Conservation (phyloP, 192 early-diverging fungal genomes). For the Coemansia sp. region DNA sequence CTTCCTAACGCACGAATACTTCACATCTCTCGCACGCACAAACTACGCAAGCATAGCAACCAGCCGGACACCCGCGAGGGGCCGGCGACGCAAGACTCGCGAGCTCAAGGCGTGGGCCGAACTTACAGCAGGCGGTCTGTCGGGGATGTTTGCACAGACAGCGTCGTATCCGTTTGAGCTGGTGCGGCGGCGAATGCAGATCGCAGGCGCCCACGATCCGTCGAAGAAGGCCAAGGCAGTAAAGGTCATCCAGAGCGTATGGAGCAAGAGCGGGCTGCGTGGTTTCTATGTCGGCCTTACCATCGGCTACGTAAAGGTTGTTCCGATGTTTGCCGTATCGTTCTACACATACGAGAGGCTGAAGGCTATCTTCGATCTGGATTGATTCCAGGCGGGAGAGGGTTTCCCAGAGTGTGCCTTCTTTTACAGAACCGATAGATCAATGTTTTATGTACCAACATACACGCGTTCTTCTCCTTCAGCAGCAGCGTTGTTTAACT, state of each 20-base stretch:
- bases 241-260: slow-evolving; percentile 66
- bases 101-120: slow-evolving; percentile 74
- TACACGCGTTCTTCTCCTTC: too few relatives aligned
- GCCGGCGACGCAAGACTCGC: slow-evolving; percentile 51
- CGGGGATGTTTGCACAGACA: slow-evolving; percentile 84
- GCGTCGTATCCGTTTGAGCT: slow-evolving; percentile 91
- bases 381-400: not conserved
- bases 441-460: too few relatives aligned
- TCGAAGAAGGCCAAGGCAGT: slow-evolving; percentile 54
- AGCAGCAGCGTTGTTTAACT: too few relatives aligned
- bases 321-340: slow-evolving; percentile 86
- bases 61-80: not conserved
- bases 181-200: slow-evolving; percentile 81
- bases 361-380: slow-evolving; percentile 43
- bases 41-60: slow-evolving; percentile 45
- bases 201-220: slow-evolving; percentile 64
- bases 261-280: slow-evolving; percentile 61
- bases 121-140: slow-evolving; percentile 75
- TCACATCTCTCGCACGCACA: slow-evolving; percentile 63
- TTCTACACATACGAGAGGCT: slow-evolving; percentile 82
- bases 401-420: too few relatives aligned
- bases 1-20: slow-evolving; percentile 83
- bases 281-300: slow-evolving; percentile 97
- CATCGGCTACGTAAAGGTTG: slow-evolving; percentile 95
- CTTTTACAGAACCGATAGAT: too few relatives aligned